Evolutionary conservation across 257 asterid genomes (phyloP).

Genomic region (Primulina huaijiensis): DNA sequence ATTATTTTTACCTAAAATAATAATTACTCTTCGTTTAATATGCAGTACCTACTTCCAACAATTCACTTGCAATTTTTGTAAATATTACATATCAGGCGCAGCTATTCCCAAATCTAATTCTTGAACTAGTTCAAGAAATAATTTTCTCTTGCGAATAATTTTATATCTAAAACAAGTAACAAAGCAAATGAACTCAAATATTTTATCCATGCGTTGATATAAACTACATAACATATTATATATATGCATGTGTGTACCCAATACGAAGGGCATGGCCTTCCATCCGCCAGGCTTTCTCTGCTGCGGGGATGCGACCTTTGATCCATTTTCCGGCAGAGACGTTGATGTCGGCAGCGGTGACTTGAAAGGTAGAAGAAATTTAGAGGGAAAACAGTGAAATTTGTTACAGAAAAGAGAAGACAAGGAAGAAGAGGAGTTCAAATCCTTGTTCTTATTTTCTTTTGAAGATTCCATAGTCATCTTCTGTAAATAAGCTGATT

Average conservation of each 20-base stretch:
- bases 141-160: too few species aligned
- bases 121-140: too few species aligned
- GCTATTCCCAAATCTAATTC: too few species aligned
- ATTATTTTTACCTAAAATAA: too few species aligned
- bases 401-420: conserved; percentile 41
- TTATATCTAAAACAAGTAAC: too few species aligned
- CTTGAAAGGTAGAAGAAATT: conserved; percentile 29
- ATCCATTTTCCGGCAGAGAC: conserved; percentile 38
- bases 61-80: too few species aligned
- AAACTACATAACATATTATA: too few species aligned
- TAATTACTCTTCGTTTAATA: too few species aligned
- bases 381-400: conserved; percentile 32
- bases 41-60: too few species aligned
- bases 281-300: conserved; percentile 25
- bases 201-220: too few species aligned
- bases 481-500: conserved; percentile 2
- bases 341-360: conserved; percentile 20
- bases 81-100: too few species aligned
- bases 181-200: too few species aligned
- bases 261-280: not conserved
- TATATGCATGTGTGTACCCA: not conserved
- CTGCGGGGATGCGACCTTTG: conserved; percentile 11
- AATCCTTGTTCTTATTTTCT: conserved; percentile 20
- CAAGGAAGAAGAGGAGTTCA: conserved; percentile 17
- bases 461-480: conserved; percentile 13